phyloP scores from a whole-genome alignment of 2,329 filamentous ascomycete genomes.

The Penicillium concentricum region DNA sequence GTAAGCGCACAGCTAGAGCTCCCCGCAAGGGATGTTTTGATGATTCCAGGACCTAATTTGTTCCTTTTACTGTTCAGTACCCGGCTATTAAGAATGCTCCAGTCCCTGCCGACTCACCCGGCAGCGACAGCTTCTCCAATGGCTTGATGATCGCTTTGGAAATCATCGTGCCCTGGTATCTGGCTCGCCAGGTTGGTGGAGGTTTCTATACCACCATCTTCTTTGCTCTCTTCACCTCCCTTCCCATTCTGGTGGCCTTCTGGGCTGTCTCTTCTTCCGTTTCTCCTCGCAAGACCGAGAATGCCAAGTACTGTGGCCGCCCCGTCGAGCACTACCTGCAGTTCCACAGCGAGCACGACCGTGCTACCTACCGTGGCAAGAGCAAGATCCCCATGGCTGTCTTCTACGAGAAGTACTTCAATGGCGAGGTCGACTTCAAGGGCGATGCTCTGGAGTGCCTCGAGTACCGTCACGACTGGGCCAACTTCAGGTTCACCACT shows the following conservation, averaged over 20 bases:
- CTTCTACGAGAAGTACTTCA: constrained; percentile 98
- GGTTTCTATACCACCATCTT: constrained; percentile 86
- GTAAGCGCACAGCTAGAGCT: constrained; percentile 44
- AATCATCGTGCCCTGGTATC: constrained; percentile 70
- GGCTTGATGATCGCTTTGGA: constrained; percentile 69
- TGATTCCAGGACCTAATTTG: neutral
- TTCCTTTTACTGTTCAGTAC: constrained; percentile 55
- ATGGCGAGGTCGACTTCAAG: constrained; percentile 92
- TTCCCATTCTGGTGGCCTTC: constrained; percentile 78
- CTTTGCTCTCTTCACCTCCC: constrained; percentile 72
- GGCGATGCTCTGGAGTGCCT: constrained; percentile 84
- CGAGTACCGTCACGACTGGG: constrained; percentile 97
- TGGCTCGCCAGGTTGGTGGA: constrained; percentile 79
- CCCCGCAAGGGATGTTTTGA: neutral
- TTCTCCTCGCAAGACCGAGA: constrained; percentile 88
- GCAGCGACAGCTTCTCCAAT: constrained; percentile 86
- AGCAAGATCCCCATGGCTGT: constrained; percentile 64
- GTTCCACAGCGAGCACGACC: constrained; percentile 49
- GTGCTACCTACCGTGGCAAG: constrained; percentile 49
- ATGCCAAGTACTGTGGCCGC: constrained; percentile 79
- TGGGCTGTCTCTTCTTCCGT: constrained; percentile 79
- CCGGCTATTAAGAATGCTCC: constrained; percentile 91
- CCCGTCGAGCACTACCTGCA: constrained; percentile 81
- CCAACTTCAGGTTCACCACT: constrained; percentile 86
- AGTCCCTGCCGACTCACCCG: constrained; percentile 82